phyloP scores from a whole-genome alignment of 2,329 filamentous ascomycete species.

The Karstenula rhodostoma region DNA sequence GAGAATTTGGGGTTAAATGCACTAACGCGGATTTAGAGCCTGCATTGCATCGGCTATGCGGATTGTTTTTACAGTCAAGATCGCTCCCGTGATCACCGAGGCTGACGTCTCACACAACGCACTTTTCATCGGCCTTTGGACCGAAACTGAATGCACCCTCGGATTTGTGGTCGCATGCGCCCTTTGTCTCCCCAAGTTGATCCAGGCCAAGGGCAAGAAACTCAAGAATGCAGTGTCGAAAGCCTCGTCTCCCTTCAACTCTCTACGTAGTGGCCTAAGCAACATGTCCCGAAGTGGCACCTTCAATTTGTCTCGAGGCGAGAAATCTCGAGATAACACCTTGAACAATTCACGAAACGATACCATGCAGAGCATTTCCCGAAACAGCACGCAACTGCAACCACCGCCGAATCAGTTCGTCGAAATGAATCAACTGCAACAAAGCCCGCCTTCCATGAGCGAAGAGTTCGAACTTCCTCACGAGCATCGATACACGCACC shows the following conservation, averaged over 20 bases:
- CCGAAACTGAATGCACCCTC: constrained; percentile 34
- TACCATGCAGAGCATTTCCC: background rate
- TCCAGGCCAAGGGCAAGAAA: constrained; percentile 34
- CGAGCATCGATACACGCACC: constrained; percentile 7
- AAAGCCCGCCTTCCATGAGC: constrained; percentile 1
- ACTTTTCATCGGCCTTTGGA: constrained; percentile 39
- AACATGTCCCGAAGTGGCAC: constrained; percentile 17
- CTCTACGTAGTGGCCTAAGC: constrained; percentile 17
- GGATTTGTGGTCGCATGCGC: constrained; percentile 39
- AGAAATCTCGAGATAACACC: background rate
- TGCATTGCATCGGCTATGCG: constrained; percentile 38
- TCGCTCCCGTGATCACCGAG: constrained; percentile 27
- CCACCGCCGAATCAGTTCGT: background rate
- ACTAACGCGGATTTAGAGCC: constrained; percentile 25
- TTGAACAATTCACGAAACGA: constrained; percentile 11
- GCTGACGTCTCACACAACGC: constrained; percentile 39
- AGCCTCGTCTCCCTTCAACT: constrained; percentile 25
- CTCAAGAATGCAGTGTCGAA: constrained; percentile 28
- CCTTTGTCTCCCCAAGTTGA: constrained; percentile 33
- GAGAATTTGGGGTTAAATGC: background rate
- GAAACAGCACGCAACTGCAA: constrained; percentile 1
- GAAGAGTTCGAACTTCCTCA: constrained; percentile 7
- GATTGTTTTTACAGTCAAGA: constrained; percentile 36
- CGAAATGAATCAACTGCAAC: constrained; percentile 3
- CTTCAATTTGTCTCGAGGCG: constrained; percentile 4